Evolutionary conservation across 331 rosid species (phyloP).

Genomic region (Quercus phellos): DNA sequence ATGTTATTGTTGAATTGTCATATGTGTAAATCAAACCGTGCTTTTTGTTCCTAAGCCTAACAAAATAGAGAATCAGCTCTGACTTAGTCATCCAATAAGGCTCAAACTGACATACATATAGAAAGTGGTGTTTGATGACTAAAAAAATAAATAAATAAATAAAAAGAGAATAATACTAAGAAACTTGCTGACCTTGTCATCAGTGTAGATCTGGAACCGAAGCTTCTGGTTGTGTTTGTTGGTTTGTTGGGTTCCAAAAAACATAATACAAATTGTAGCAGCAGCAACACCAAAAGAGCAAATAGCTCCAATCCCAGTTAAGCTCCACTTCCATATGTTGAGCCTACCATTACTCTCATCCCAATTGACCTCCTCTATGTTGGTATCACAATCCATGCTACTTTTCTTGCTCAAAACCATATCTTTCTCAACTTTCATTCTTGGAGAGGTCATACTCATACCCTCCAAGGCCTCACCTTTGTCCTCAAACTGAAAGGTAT

Average conservation of each 20-base stretch:
- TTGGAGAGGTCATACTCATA: constrained; percentile 35
- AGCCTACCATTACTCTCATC: constrained; percentile 29
- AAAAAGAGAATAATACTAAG: not conserved
- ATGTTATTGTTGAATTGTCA: not conserved
- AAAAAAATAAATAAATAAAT: not conserved
- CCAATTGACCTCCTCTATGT: constrained; percentile 26
- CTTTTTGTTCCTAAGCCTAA: too few relatives aligned
- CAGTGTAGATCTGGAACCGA: constrained; percentile 55
- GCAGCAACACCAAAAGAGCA: constrained; percentile 87
- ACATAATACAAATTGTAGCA: constrained; percentile 63
- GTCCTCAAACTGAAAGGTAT: constrained; percentile 36
- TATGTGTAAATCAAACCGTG: not conserved
- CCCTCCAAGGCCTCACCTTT: constrained; percentile 35
- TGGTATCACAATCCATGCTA: constrained; percentile 12
- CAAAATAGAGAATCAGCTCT: not conserved
- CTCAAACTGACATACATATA: not conserved
- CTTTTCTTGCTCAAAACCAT: not conserved
- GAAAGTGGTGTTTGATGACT: not conserved
- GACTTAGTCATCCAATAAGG: not conserved
- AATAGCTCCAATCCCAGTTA: constrained; percentile 83
- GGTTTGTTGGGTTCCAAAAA: constrained; percentile 54
- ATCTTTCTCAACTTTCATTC: constrained; percentile 30
- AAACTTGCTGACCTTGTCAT: constrained; percentile 57
- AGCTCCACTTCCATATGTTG: constrained; percentile 63
- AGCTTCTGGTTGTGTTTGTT: constrained; percentile 44